These are phyloP conservation scores for Plasmodium sp. DNA, from an alignment of 169 alveolate species.

Conservation along the genomic window DNA sequence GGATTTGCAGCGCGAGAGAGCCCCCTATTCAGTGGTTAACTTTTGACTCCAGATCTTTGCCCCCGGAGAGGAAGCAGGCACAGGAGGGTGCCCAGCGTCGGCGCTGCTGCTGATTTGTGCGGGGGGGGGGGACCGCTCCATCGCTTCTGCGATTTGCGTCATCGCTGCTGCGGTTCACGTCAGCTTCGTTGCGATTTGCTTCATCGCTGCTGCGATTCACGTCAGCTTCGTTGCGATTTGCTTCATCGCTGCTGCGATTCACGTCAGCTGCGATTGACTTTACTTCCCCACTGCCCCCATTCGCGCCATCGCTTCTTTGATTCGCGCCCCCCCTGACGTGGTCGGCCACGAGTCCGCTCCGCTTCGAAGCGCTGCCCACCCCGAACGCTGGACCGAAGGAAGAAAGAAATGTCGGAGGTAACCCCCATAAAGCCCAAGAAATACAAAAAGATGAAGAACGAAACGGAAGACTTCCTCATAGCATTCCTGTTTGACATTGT, in stretches of 20 bases:
- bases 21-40: neutral
- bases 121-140: neutral
- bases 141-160: neutral
- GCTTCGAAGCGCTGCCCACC: neutral
- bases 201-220: too few species aligned
- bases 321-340: neutral
- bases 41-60: neutral
- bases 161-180: neutral
- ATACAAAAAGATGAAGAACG: conserved; percentile 38
- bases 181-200: too few species aligned
- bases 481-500: conserved; percentile 58
- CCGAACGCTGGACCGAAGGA: neutral
- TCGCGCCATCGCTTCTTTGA: neutral
- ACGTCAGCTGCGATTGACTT: too few species aligned
- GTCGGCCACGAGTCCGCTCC: neutral
- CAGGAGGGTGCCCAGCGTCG: neutral
- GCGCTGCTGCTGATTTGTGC: neutral
- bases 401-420: neutral
- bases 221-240: too few species aligned
- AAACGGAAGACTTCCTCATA: conserved; percentile 42
- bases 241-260: too few species aligned
- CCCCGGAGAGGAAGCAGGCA: neutral
- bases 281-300: too few species aligned
- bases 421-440: neutral
- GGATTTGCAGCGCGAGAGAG: neutral